Percentiles rank a stretch among this genome's conserved stretches.
phyloP scores from a whole-genome alignment of 345 rosid genomes.

The Noccaea caerulescens region DNA sequence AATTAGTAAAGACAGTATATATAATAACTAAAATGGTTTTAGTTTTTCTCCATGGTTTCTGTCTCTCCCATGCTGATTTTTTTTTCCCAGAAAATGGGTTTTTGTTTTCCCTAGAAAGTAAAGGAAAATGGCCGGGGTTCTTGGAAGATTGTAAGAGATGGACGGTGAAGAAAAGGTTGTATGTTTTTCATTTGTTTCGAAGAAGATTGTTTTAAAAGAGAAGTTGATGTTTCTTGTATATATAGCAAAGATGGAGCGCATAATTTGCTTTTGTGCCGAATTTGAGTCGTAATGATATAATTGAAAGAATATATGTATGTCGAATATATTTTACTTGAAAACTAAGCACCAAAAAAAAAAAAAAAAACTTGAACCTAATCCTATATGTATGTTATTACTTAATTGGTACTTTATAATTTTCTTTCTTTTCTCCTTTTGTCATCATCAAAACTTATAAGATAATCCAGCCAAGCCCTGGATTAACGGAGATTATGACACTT shows the following conservation, averaged over 20 bases:
- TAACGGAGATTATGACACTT: conserved; percentile 29
- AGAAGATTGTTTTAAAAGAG: conserved; percentile 11
- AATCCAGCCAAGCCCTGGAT: conserved; percentile 22
- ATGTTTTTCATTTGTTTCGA: conserved; percentile 34
- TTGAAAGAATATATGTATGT: not conserved
- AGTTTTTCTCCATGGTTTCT: conserved; percentile 44
- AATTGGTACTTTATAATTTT: conserved; percentile 3
- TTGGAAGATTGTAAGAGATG: conserved; percentile 34
- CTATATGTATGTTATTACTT: not conserved
- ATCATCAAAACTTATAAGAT: conserved; percentile 22
- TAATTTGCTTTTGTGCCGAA: conserved; percentile 19
- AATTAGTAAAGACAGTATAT: conserved; percentile 16
- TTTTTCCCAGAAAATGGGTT: conserved; percentile 16
- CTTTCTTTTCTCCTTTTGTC: conserved; percentile 21
- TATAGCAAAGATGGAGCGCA: conserved; percentile 33
- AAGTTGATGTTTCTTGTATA: conserved; percentile 36
- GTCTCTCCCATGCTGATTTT: conserved; percentile 39
- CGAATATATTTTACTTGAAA: conserved; percentile 28
- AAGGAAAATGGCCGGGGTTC: conserved; percentile 30
- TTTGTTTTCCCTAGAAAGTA: conserved; percentile 35
- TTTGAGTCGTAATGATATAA: conserved; percentile 8
- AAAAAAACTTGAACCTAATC: conserved; percentile 22
- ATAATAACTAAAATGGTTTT: conserved; percentile 11
- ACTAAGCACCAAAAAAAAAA: conserved; percentile 30
- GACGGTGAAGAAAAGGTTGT: conserved; percentile 23